A percentile compares a stretch with the other conserved stretches of the same genome.
phyloP scores from a whole-genome alignment of 2,329 filamentous ascomycete species.

The Colletotrichum neosansevieriae region DNA sequence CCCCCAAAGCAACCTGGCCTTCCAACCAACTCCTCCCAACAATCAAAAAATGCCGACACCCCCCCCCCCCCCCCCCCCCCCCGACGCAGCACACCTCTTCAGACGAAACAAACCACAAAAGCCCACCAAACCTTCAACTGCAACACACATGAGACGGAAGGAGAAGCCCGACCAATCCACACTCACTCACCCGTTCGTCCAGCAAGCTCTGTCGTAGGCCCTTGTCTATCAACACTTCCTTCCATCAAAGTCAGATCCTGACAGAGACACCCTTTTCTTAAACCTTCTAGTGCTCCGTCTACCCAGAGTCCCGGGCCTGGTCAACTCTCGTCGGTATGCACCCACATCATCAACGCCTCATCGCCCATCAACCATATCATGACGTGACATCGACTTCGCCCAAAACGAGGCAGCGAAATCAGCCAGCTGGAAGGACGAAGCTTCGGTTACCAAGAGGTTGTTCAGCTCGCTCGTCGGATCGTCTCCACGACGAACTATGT shows the following conservation, averaged over 20 bases:
- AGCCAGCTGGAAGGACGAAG: neutral
- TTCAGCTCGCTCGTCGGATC: neutral
- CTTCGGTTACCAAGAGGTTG: too few species aligned
- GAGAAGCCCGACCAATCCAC: neutral
- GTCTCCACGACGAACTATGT: neutral
- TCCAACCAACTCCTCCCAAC: too few species aligned
- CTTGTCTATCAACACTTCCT: slow-evolving; percentile 1
- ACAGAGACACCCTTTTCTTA: too few species aligned
- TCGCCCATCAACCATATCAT: neutral
- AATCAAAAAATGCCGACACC: neutral
- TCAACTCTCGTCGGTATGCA: neutral
- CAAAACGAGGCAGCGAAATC: neutral
- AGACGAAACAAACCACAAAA: slow-evolving; percentile 30
- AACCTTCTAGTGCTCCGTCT: too few species aligned
- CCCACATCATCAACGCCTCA: neutral
- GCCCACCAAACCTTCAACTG: slow-evolving; percentile 10
- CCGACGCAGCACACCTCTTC: slow-evolving; percentile 8
- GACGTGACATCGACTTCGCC: neutral
- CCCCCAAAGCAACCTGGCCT: too few species aligned
- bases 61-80: neutral
- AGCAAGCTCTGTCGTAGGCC: too few species aligned
- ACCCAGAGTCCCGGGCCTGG: too few species aligned
- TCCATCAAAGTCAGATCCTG: neutral
- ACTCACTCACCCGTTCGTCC: neutral
- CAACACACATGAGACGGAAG: slow-evolving; percentile 31